Percentiles rank a stretch among this genome's conserved stretches.
These are phyloP conservation scores for Fraxinus angustifolia DNA, from an alignment of 305 asterid genomes.

Conservation along the genomic window DNA sequence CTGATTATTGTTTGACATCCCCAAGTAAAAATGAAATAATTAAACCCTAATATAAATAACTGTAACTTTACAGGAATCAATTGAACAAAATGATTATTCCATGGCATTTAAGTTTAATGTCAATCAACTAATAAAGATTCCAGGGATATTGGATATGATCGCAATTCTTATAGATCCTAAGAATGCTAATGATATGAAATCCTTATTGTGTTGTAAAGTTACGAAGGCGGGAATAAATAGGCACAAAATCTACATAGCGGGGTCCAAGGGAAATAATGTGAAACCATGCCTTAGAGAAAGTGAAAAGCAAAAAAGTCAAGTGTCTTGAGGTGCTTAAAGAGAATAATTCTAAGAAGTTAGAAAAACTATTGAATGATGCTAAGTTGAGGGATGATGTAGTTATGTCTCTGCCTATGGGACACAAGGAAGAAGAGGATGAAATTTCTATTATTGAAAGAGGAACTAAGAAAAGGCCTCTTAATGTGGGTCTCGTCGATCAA, in stretches of 20 bases:
- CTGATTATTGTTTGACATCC: neutral
- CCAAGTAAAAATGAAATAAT: neutral
- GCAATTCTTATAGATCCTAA: neutral
- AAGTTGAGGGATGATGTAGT: no score
- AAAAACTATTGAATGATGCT: no score
- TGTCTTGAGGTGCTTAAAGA: no score
- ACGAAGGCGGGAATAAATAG: no score
- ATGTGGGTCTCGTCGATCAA: no score
- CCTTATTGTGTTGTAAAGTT: neutral
- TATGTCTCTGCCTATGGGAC: no score
- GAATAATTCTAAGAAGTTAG: no score
- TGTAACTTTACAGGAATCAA: neutral
- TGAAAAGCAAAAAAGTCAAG: no score
- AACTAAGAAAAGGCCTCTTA: neutral
- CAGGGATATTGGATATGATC: neutral
- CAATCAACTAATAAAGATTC: neutral
- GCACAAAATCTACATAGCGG: neutral
- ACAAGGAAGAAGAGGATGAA: neutral
- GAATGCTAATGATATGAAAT: neutral
- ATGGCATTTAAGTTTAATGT: neutral
- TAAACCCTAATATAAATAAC: neutral
- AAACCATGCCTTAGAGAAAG: no score
- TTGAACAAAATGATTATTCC: neutral
- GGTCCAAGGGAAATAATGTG: neutral
- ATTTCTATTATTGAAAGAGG: neutral